Evolutionary conservation across 2,329 filamentous ascomycete species (phyloP), one percentile per base, ranked within the genome.

Genomic region (Colletotrichum gigasporum): DNA sequence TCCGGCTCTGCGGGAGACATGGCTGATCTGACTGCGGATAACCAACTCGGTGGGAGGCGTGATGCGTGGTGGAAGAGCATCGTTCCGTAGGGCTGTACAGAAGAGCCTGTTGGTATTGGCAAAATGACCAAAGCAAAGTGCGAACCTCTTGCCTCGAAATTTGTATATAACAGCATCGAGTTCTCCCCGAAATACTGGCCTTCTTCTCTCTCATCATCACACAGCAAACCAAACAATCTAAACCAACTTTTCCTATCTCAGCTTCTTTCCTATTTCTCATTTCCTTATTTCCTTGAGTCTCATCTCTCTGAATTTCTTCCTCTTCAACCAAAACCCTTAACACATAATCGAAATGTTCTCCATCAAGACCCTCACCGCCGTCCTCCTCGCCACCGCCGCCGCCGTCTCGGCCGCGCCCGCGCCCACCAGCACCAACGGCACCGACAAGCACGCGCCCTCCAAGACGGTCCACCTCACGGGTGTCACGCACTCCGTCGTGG

Each of bases 401-500:
- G 69, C 72, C 35, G 70, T 73, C 61, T 66, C 68, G 41, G 72
- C 74, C 48, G 71, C 72, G 1, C 74, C 76, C 24, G 72, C 72
- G 1, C 74, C 76, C 24, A 73, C 72, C 24, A 72, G 74, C 35
- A 78, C 79, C 18, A 44, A 70, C 34, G 56, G 32, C 16, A 76
- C 75, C 9, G 69, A 66, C 42, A 53, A 34, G 42, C n/a, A n/a
- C n/a, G n/a, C n/a, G n/a, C 71, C 74, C 41, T 73, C 78, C 62
- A 71, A 67, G 63, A 79, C 78, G n/a, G 71, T 72, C 32, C 24
- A 71, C 5, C 71, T 74, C 52, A 79, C 79, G 1, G 76, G 78
- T 12, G 75, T 79, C 22, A 83, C 81, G 1, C 80, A 83, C 77
- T 76, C 76, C 2, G 78, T 83, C 44, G 76, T 79, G n/a, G 82